phyloP scores from a whole-genome alignment of 306 rosid species.

The Dalbergia cochinchinensis region DNA sequence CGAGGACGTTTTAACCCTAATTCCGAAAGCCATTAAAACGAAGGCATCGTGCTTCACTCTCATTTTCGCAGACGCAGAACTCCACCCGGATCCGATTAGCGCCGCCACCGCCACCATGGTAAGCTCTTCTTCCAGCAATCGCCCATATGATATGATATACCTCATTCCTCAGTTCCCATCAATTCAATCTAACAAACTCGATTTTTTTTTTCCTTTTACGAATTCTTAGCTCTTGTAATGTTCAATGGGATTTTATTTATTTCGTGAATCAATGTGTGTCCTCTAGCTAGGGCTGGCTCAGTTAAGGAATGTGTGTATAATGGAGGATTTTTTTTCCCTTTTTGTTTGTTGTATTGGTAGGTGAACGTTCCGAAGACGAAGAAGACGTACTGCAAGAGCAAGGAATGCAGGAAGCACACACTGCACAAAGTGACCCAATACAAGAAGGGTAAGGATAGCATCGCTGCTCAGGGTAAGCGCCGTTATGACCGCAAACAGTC shows the following conservation, averaged over 20 bases:
- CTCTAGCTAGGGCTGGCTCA: background rate
- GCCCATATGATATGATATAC: too few relatives aligned
- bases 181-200: background rate
- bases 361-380: constrained; percentile 68
- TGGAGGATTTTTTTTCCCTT: background rate
- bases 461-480: constrained; percentile 62
- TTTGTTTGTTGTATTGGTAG: constrained; percentile 11
- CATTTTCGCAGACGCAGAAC: background rate
- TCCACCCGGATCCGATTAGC: background rate
- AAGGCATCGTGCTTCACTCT: too few relatives aligned
- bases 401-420: constrained; percentile 62
- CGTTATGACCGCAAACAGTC: constrained; percentile 66
- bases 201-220: background rate
- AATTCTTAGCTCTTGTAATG: background rate
- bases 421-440: constrained; percentile 65
- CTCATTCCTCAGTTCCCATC: background rate
- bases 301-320: background rate
- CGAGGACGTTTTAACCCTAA: constrained; percentile 37
- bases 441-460: constrained; percentile 63
- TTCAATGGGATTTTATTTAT: background rate
- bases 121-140: background rate
- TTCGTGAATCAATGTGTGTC: background rate
- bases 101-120: constrained; percentile 32
- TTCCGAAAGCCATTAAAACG: constrained; percentile 11
- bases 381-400: constrained; percentile 65